These are phyloP conservation scores for Reticulascus tulasneorum DNA, from an alignment of 2,329 filamentous ascomycete species.

Conservation along the genomic window DNA sequence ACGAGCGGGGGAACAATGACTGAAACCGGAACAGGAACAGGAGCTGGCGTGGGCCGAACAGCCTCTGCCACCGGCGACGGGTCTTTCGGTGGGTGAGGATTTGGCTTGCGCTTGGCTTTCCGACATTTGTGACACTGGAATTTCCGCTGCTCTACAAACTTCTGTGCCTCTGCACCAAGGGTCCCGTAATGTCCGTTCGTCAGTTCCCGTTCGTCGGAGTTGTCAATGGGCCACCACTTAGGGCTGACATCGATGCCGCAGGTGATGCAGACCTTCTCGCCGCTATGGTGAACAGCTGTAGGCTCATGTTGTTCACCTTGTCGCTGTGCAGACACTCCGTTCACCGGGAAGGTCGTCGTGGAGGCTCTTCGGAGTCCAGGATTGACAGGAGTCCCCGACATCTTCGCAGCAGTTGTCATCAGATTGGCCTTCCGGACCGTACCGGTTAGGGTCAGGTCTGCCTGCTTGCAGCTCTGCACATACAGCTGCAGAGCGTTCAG, in stretches of 20 bases:
- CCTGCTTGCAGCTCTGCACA: conserved; percentile 88
- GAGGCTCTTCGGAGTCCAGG: conserved; percentile 52
- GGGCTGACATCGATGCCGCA: conserved; percentile 69
- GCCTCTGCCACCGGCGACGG: conserved; percentile 7
- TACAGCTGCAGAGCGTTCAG: conserved; percentile 81
- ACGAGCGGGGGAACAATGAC: conserved; percentile 18
- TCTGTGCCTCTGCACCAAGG: conserved; percentile 53
- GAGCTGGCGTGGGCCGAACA: conserved; percentile 5
- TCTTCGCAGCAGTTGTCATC: conserved; percentile 60
- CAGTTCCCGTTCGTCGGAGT: conserved; percentile 46
- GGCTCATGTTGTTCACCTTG: conserved; percentile 6
- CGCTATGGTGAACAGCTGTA: conserved; percentile 24
- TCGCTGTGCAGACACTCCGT: conserved; percentile 14
- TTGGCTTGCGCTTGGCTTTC: conserved; percentile 46
- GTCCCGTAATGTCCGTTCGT: conserved; percentile 48
- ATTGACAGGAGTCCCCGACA: conserved; percentile 27
- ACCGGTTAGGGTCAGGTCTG: conserved; percentile 83
- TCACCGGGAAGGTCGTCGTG: conserved; percentile 37
- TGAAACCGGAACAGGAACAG: conserved; percentile 20
- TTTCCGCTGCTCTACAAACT: conserved; percentile 55
- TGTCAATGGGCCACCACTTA: conserved; percentile 64
- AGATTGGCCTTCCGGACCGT: conserved; percentile 90
- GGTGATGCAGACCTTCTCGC: conserved; percentile 57
- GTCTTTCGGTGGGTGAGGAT: conserved; percentile 21
- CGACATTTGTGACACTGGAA: conserved; percentile 76